Conservation (phyloP, 208 protist species). For the Blastocrithidia nonstop region DNA sequence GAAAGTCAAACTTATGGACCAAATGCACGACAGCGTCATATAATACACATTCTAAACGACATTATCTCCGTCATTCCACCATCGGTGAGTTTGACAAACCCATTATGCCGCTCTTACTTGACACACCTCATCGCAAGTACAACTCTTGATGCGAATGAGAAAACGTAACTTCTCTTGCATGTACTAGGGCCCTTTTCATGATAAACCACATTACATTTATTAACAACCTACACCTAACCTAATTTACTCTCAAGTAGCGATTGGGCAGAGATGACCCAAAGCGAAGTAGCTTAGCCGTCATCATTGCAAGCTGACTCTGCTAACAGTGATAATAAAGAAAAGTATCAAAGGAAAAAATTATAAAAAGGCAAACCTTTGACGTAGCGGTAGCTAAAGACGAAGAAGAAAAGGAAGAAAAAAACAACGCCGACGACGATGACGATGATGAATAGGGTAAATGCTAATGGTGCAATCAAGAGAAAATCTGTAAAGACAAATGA, state of each 20-base stretch:
- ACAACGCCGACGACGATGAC: neutral
- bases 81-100: conserved; percentile 20
- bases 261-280: conserved; percentile 9
- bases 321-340: neutral
- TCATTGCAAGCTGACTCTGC: too few relatives aligned
- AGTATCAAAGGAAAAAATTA: neutral
- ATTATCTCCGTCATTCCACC: conserved; percentile 39
- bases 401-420: too few relatives aligned
- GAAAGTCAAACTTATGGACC: conserved; percentile 3
- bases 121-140: conserved; percentile 67
- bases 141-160: conserved; percentile 23
- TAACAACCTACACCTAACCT: conserved; percentile 31
- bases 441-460: too few relatives aligned
- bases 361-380: neutral
- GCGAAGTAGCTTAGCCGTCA: too few relatives aligned
- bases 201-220: conserved; percentile 22
- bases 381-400: neutral
- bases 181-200: conserved; percentile 33
- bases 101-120: conserved; percentile 55
- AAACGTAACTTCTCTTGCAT: conserved; percentile 19
- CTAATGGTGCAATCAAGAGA: too few relatives aligned
- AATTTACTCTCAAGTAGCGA: conserved; percentile 15
- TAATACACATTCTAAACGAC: conserved; percentile 31
- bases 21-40: conserved; percentile 33
- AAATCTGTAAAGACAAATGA: too few relatives aligned